Base-by-base conservation (phyloP, 257 asterid genomes). In the Mentha longifolia region DNA sequence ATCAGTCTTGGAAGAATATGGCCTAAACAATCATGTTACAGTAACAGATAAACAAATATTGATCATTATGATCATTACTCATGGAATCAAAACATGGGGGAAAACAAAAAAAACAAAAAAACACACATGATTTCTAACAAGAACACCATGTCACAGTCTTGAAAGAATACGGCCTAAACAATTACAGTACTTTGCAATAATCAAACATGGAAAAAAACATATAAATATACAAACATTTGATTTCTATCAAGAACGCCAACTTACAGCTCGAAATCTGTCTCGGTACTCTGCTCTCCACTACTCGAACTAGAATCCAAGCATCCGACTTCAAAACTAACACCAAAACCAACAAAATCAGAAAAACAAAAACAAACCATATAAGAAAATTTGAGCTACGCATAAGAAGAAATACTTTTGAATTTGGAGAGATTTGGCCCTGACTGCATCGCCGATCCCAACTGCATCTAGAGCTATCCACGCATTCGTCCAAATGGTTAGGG, bases 381-480 rank as follows among this genome's bases (percentile, higher is more conserved):
- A 35, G 51, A 19, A n/a, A 20, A 25, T 3, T 3, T 22, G 57
- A 60, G 41, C 42, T 19, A 22, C 6, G 20, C 4, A 31, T 61
- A 19, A 2, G 41, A 9, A 49, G 35, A 0, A 50, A 16, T 46
- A 88, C 96, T 87, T 92, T 30, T 55, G 76, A 67, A 87, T 69
- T n/a, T 42, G 86, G 13, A 81, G 22, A 51, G 84, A 86, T 45
- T 65, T 80, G 13, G 42, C 74, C 68, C 97, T 71, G 7, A 90
- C 90, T 10, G 64, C 20, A 30, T 89, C 85, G 12, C 88, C 98
- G 41, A 90, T 43, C 5, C 87, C 95, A 9, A 90, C 55, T 1
- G 92, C 97, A 57, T 93, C 98, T 30, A 91, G 84, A 1, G 97
- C 95, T 70, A 80, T 85, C 94, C 95, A 91, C 1, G 92, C 98